A percentile compares a stretch with the other conserved stretches of the same genome.
Conservation (phyloP, 805 yeast genomes). For the Barnettozyma salicaria region DNA sequence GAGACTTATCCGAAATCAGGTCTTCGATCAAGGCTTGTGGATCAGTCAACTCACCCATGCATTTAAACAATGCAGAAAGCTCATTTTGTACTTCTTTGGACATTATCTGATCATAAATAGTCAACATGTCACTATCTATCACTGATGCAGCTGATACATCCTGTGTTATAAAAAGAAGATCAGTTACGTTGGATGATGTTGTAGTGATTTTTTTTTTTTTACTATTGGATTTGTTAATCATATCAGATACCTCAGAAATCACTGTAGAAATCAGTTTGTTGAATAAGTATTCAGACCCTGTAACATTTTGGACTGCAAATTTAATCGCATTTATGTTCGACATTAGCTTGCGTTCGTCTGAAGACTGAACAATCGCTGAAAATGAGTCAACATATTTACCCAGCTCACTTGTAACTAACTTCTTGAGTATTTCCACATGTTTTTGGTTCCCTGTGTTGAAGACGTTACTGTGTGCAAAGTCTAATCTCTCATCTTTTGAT, state of each 20-base stretch:
- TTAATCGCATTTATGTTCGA: conserved; percentile 18
- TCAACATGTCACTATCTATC: conserved; percentile 8
- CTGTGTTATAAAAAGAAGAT: conserved; percentile 19
- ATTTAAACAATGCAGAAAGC: conserved; percentile 17
- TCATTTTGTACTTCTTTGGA: conserved; percentile 20
- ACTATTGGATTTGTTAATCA: conserved; percentile 11
- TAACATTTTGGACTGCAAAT: conserved; percentile 11
- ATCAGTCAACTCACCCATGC: conserved; percentile 18
- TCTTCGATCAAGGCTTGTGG: conserved; percentile 19
- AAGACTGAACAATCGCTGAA: conserved; percentile 20
- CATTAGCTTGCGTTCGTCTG: conserved; percentile 21
- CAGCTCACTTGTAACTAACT: conserved; percentile 16
- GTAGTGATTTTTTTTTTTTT: conserved; percentile 10
- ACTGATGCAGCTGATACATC: conserved; percentile 8
- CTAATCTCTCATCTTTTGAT: conserved; percentile 16
- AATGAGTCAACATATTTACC: conserved; percentile 16
- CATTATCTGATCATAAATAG: conserved; percentile 20
- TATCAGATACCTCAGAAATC: conserved; percentile 20
- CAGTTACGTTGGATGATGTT: conserved; percentile 9
- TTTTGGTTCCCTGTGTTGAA: conserved; percentile 13
- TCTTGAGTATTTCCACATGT: conserved; percentile 8
- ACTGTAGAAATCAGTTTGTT: conserved; percentile 15
- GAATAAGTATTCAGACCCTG: conserved; percentile 9
- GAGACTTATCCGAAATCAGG: conserved; percentile 18
- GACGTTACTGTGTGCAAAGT: conserved; percentile 8